Evolutionary conservation across 2,329 filamentous ascomycete species (phyloP).

Genomic region (Geosmithia flava): DNA sequence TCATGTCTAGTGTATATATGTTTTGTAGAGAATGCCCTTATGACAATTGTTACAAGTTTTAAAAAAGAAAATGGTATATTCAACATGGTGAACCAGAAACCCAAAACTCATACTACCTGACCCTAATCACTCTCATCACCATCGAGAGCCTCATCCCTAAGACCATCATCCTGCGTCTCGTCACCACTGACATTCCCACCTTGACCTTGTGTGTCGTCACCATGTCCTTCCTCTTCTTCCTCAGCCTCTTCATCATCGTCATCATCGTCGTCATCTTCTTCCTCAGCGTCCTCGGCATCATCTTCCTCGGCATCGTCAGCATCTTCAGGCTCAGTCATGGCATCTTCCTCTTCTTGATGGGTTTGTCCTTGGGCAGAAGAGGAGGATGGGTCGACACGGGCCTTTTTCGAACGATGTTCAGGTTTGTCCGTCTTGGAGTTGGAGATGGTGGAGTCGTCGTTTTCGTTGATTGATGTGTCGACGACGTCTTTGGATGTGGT

Average conservation of each 20-base stretch:
- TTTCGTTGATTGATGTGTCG: slow-evolving; percentile 13
- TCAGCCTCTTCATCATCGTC: slow-evolving; percentile 32
- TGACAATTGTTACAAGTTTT: too few relatives aligned
- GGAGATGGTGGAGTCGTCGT: slow-evolving; percentile 20
- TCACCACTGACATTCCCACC: slow-evolving; percentile 40
- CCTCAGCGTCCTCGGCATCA: slow-evolving; percentile 26
- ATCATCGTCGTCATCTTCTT: slow-evolving; percentile 31
- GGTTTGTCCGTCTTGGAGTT: slow-evolving; percentile 17
- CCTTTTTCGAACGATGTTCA: slow-evolving; percentile 21
- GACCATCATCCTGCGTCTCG: slow-evolving; percentile 40
- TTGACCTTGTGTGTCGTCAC: slow-evolving; percentile 31
- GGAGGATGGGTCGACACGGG: slow-evolving; percentile 26
- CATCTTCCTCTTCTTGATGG: slow-evolving; percentile 20
- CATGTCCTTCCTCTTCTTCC: slow-evolving; percentile 29
- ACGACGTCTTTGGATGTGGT: slow-evolving; percentile 17
- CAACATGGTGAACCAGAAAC: too few relatives aligned
- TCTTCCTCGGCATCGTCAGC: slow-evolving; percentile 17
- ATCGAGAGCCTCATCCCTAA: slow-evolving; percentile 50
- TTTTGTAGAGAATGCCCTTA: too few relatives aligned
- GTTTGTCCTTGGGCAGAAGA: slow-evolving; percentile 8
- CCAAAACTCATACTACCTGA: too few relatives aligned
- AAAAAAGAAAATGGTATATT: too few relatives aligned
- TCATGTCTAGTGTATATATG: too few relatives aligned
- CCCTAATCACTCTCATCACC: slow-evolving; percentile 44
- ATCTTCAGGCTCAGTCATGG: slow-evolving; percentile 20